Evolutionary conservation across 495 filamentous ascomycete species (phyloP), one percentile per base, ranked within the genome.

Genomic region (Daldinia decipiens): DNA sequence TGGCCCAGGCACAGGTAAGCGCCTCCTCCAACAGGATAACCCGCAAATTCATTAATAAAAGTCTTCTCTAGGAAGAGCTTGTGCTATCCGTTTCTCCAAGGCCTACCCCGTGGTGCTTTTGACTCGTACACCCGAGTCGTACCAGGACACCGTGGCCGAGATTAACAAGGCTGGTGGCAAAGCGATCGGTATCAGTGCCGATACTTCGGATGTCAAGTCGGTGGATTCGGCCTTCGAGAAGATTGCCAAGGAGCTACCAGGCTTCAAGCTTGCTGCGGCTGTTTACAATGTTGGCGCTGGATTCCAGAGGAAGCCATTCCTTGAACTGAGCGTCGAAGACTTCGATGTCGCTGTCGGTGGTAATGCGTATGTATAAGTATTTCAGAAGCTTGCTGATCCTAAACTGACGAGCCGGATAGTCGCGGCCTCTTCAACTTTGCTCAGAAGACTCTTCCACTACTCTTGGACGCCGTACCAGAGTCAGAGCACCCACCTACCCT

Each of bases 381-480:
- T 67, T 29, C 34, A 59, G 21, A 38, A 21, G 24, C 21, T 12
- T 15, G 5, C 12, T 27, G 17, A 45, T 40, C n/a, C 7, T 21
- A 12, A 29, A 50, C 60, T 66, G 34, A 68, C 31, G 0, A 5
- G 51, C 43, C 57, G 17, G 29, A 31, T 59, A 92, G 90, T 51
- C 84, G 83, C 47, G 94, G 93, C 15, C 90, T 89, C 50, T 94
- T 93, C 81, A 82, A 89, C 79, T 97, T 97, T 79, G 87, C 92
- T 15, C 87, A 95, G 77, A 81, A 84, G 6, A 82, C 87, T 1
- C 80, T 98, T 0, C 94, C 94, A 1, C 83, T 91, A 8, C 86
- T 97, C 19, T 86, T 93, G 24, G 79, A 79, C 0, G 68, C 82
- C 29, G 87, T 88, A 17, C 78, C 83, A 5, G 63, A 71, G 47